These are phyloP conservation scores for Thraustochytrium sp. DNA, from an alignment of 352 stramenopile genomes.

Conservation along the genomic window DNA sequence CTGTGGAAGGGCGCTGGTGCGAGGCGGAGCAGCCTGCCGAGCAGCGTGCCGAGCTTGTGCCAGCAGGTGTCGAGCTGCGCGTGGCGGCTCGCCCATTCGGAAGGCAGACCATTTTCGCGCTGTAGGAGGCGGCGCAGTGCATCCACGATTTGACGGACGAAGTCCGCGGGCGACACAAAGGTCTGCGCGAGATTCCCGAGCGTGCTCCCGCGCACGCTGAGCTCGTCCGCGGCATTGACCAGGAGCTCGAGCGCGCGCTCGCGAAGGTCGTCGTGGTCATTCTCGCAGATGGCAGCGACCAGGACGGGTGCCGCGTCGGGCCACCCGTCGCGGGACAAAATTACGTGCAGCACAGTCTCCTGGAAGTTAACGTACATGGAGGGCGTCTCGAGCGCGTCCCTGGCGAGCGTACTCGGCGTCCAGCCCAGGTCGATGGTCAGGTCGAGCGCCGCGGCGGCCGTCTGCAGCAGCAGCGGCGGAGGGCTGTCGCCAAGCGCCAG, in stretches of 20 bases:
- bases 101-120: neutral
- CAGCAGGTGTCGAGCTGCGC: neutral
- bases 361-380: slow-evolving; percentile 25
- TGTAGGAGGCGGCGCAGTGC: neutral
- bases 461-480: neutral
- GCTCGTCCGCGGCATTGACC: neutral
- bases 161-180: neutral
- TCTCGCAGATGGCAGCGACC: neutral
- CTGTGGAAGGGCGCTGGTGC: neutral
- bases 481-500: neutral
- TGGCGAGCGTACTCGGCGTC: neutral
- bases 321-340: neutral
- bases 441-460: neutral
- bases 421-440: neutral
- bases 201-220: neutral
- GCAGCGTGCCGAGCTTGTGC: neutral
- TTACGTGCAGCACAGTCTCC: neutral
- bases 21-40: slow-evolving; percentile 7
- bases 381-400: neutral
- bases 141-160: neutral
- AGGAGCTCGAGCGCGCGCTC: neutral
- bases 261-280: neutral
- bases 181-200: neutral
- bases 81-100: neutral
- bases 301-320: neutral